Evolutionary conservation across 306 rosid species (phyloP).

Genomic region (Begonia masoniana): DNA sequence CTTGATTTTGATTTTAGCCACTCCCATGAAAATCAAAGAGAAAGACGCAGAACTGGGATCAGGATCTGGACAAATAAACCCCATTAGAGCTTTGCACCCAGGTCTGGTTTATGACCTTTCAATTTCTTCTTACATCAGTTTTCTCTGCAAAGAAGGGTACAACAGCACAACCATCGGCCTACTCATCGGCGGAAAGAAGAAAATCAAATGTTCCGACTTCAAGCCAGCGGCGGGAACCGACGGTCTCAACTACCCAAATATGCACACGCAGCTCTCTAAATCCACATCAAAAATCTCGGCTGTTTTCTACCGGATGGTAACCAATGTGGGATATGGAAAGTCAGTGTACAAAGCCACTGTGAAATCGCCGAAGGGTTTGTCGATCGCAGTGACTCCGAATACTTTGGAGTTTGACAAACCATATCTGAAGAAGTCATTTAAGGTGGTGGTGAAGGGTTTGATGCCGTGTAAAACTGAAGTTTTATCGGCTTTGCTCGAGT

Average conservation of each 20-base stretch:
- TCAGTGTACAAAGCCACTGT: slow-evolving; percentile 56
- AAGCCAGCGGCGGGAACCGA: slow-evolving; percentile 37
- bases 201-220: slow-evolving; percentile 24
- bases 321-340: slow-evolving; percentile 35
- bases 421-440: slow-evolving; percentile 37
- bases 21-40: slow-evolving; percentile 31
- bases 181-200: slow-evolving; percentile 25
- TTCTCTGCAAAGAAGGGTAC: slow-evolving; percentile 62
- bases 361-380: slow-evolving; percentile 27
- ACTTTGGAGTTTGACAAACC: slow-evolving; percentile 24
- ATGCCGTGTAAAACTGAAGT: slow-evolving; percentile 7
- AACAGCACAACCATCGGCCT: slow-evolving; percentile 33
- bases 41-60: slow-evolving; percentile 30
- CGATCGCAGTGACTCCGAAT: slow-evolving; percentile 37
- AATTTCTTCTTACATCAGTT: slow-evolving; percentile 29
- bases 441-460: slow-evolving; percentile 39
- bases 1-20: slow-evolving; percentile 23
- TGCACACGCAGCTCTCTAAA: slow-evolving; percentile 30
- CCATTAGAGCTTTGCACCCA: slow-evolving; percentile 48
- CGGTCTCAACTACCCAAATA: slow-evolving; percentile 77
- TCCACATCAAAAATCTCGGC: slow-evolving; percentile 23
- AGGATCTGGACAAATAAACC: slow-evolving; percentile 75
- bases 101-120: slow-evolving; percentile 62
- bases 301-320: slow-evolving; percentile 46
- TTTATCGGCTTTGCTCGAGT: slow-evolving; percentile 40